phyloP scores from a whole-genome alignment of 2,329 filamentous ascomycete species.

The Arachnopeziza araneosa region DNA sequence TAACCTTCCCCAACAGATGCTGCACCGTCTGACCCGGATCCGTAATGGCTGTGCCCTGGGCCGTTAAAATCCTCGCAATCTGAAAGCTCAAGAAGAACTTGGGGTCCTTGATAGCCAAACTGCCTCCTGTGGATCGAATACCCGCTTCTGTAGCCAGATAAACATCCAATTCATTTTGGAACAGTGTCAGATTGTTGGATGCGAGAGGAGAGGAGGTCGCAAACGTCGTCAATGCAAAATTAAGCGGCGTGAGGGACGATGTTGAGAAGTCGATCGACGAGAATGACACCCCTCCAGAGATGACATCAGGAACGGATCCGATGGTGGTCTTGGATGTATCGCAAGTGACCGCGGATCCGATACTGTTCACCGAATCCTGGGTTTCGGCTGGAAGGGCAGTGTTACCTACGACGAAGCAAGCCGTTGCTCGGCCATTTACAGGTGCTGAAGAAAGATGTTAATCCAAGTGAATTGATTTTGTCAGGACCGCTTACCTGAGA shows the following conservation, averaged over 20 bases:
- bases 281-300: background rate
- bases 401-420: conserved; percentile 51
- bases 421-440: conserved; percentile 12
- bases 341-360: conserved; percentile 46
- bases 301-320: background rate
- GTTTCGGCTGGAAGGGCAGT: conserved; percentile 46
- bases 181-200: conserved; percentile 42
- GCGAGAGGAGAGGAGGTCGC: conserved; percentile 46
- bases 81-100: conserved; percentile 60
- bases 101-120: conserved; percentile 52
- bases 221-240: conserved; percentile 50
- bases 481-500: background rate
- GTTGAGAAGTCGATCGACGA: background rate
- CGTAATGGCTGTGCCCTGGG: conserved; percentile 48
- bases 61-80: conserved; percentile 52
- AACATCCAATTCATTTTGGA: conserved; percentile 48
- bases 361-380: conserved; percentile 35
- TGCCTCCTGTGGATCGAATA: conserved; percentile 47
- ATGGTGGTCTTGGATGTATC: conserved; percentile 42
- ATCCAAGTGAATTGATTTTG: background rate
- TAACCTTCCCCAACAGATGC: conserved; percentile 52
- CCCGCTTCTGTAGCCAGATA: conserved; percentile 57
- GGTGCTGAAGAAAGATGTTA: background rate
- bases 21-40: conserved; percentile 49
- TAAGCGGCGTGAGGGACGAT: conserved; percentile 39